Conservation (phyloP, 1,284 basidiomycete species). For the Trametes versicolor region DNA sequence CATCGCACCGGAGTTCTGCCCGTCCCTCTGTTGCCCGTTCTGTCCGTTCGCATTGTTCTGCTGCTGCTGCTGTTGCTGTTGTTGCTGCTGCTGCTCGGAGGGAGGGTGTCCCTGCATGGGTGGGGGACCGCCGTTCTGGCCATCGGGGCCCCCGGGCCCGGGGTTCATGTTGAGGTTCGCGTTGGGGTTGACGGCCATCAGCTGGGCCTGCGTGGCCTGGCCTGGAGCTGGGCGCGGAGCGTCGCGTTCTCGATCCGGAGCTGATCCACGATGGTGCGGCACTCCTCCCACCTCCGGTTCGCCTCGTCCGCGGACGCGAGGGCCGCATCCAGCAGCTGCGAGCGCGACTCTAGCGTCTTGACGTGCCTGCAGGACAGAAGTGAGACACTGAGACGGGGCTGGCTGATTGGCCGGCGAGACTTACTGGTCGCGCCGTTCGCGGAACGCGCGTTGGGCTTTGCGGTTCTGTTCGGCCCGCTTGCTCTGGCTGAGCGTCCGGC, state of each 20-base stretch:
- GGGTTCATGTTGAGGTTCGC: constrained; percentile 25
- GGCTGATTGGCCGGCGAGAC: constrained; percentile 1
- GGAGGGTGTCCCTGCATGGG: constrained; percentile 17
- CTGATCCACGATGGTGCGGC: constrained; percentile 82
- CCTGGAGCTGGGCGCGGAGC: constrained; percentile 52
- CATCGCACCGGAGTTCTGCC: constrained; percentile 9
- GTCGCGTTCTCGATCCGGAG: constrained; percentile 83
- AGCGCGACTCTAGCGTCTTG: constrained; percentile 83
- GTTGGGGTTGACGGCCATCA: constrained; percentile 36
- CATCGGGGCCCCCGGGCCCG: constrained; percentile 10
- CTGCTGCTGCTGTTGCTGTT: constrained; percentile 17
- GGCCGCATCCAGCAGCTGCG: constrained; percentile 82
- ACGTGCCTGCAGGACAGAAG: constrained; percentile 65
- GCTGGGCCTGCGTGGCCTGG: constrained; percentile 43
- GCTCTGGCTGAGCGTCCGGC: constrained; percentile 72
- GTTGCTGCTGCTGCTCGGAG: constrained; percentile 14
- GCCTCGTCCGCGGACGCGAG: constrained; percentile 86
- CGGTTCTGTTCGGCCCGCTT: constrained; percentile 89
- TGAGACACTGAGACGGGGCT: constrained; percentile 7
- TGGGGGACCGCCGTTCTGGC: constrained; percentile 22
- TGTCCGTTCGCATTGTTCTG: constrained; percentile 3
- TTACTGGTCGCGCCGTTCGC: constrained; percentile 85
- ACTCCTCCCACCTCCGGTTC: constrained; percentile 87
- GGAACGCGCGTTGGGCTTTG: constrained; percentile 86
- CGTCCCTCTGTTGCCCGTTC: constrained; percentile 22